These are phyloP conservation scores for Mycena alexandri DNA, from an alignment of 768 basidiomycete genomes.

Conservation along the genomic window DNA sequence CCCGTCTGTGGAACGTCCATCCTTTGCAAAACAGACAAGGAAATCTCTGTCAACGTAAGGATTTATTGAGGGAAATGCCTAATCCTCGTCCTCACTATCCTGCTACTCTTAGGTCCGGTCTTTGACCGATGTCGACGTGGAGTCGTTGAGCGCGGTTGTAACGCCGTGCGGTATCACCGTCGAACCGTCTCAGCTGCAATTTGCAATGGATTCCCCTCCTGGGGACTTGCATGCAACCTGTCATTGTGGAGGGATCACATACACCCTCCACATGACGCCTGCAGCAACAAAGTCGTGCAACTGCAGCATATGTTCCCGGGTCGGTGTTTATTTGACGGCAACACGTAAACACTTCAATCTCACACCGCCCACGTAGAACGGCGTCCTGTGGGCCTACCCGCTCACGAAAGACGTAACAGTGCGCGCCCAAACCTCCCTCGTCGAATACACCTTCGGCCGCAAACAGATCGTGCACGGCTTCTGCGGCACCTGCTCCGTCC, in stretches of 20 bases:
- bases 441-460: conserved; percentile 17
- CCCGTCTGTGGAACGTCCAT: conserved; percentile 25
- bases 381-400: conserved; percentile 17
- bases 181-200: neutral
- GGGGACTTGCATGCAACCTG: conserved; percentile 14
- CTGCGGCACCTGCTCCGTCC: conserved; percentile 20
- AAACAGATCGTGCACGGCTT: conserved; percentile 15
- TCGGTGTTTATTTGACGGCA: neutral
- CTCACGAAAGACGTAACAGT: conserved; percentile 1
- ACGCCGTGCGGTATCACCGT: conserved; percentile 1
- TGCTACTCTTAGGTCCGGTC: conserved; percentile 8
- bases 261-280: conserved; percentile 16
- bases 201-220: neutral
- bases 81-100: no score
- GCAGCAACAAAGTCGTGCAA: conserved; percentile 19
- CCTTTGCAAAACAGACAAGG: neutral
- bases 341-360: no score
- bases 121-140: conserved; percentile 9
- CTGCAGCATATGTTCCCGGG: conserved; percentile 28
- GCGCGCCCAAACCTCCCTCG: neutral
- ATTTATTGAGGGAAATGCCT: neutral
- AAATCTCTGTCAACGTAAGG: conserved; percentile 16
- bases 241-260: conserved; percentile 16
- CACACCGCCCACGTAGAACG: no score
- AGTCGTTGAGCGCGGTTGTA: neutral